These are phyloP conservation scores for Crataegus laevigata DNA, from an alignment of 306 rosid species.

Conservation along the genomic window DNA sequence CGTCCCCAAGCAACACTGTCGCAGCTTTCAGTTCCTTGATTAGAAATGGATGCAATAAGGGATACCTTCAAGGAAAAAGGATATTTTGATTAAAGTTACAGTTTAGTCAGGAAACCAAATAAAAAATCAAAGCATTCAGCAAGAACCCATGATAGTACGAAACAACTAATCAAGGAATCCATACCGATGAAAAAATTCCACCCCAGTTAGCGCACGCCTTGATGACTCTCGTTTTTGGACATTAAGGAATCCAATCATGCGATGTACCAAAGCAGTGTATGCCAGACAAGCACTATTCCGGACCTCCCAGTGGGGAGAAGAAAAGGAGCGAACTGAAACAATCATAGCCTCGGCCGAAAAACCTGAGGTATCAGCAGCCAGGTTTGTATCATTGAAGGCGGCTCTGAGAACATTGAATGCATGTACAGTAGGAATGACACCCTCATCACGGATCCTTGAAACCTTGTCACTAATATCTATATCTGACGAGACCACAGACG, in stretches of 20 bases:
- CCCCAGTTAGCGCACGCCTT: constrained; percentile 82
- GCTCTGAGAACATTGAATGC: constrained; percentile 86
- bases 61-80: constrained; percentile 56
- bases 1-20: constrained; percentile 52
- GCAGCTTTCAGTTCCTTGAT: constrained; percentile 78
- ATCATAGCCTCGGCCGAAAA: constrained; percentile 89
- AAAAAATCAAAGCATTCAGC: not conserved
- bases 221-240: constrained; percentile 87
- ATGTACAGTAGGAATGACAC: constrained; percentile 92
- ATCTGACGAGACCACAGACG: constrained; percentile 25
- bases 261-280: constrained; percentile 89
- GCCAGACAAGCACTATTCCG: constrained; percentile 93
- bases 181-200: constrained; percentile 93
- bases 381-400: constrained; percentile 90
- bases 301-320: constrained; percentile 94
- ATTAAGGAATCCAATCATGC: constrained; percentile 90
- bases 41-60: constrained; percentile 75
- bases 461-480: constrained; percentile 29
- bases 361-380: constrained; percentile 90
- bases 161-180: constrained; percentile 10
- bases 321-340: constrained; percentile 72
- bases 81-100: constrained; percentile 2
- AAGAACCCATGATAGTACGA: not conserved
- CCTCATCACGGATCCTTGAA: constrained; percentile 89
- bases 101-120: not conserved